phyloP scores from a whole-genome alignment of 2,329 filamentous ascomycete genomes.

The Trichoderma lentiforme region DNA sequence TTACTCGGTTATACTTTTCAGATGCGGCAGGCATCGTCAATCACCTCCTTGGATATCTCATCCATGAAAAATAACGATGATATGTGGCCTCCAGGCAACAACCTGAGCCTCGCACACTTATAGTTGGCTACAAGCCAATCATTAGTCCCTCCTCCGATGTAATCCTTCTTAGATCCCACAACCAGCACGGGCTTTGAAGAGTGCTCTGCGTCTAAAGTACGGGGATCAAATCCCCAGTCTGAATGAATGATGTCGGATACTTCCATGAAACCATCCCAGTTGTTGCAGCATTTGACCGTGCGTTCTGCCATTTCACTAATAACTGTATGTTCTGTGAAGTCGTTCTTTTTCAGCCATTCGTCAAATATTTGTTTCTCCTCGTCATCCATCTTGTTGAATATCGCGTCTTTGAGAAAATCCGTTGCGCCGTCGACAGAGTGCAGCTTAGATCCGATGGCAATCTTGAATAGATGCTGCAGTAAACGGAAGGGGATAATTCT shows the following conservation, averaged over 20 bases:
- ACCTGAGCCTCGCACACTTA: constrained; percentile 15
- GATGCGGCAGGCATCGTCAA: neutral
- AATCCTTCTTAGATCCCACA: constrained; percentile 19
- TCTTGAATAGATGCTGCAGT: constrained; percentile 19
- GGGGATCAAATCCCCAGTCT: constrained; percentile 25
- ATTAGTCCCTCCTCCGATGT: constrained; percentile 23
- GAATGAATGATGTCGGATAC: constrained; percentile 24
- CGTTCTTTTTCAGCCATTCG: constrained; percentile 12
- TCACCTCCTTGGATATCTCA: constrained; percentile 22
- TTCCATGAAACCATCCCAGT: constrained; percentile 28
- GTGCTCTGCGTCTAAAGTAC: constrained; percentile 20
- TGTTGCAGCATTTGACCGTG: constrained; percentile 16
- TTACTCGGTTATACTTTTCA: neutral
- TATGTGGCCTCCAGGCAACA: constrained; percentile 24
- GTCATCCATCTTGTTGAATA: constrained; percentile 21
- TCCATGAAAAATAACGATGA: constrained; percentile 24
- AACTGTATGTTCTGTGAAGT: constrained; percentile 16
- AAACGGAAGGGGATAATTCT: constrained; percentile 16
- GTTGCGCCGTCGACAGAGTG: constrained; percentile 14
- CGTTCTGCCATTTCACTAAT: constrained; percentile 11
- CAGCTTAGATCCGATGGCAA: constrained; percentile 2
- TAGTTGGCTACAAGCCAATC: constrained; percentile 24
- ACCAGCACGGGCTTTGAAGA: constrained; percentile 22
- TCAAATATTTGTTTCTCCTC: constrained; percentile 18
- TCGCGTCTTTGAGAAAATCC: constrained; percentile 16